These are phyloP conservation scores for Arthromyces matolae DNA, from an alignment of 768 basidiomycete species.

Conservation along the genomic window DNA sequence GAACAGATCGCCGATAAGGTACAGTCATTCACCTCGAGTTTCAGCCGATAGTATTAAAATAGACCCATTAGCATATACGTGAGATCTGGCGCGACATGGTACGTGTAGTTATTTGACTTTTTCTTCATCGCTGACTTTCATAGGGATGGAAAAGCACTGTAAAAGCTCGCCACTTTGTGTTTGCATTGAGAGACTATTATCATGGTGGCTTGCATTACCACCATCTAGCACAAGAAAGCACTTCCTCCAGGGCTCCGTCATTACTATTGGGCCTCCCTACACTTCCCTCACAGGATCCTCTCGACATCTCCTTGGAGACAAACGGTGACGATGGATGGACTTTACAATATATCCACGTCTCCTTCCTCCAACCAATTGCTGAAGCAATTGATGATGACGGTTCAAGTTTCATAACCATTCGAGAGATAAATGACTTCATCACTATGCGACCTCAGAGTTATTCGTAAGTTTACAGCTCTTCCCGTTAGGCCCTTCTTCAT, in stretches of 20 bases:
- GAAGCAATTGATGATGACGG: constrained; percentile 7
- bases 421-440: neutral
- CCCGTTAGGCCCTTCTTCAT: too few relatives aligned
- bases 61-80: neutral
- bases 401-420: constrained; percentile 1
- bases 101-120: neutral
- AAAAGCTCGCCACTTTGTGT: constrained; percentile 1
- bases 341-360: neutral
- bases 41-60: too few relatives aligned
- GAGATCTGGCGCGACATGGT: neutral
- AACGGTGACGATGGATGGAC: neutral
- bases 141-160: constrained; percentile 3
- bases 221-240: too few relatives aligned
- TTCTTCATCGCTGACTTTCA: too few relatives aligned
- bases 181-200: constrained; percentile 1
- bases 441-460: neutral
- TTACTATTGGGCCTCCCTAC: neutral
- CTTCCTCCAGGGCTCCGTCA: too few relatives aligned
- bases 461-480: neutral
- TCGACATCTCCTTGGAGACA: neutral
- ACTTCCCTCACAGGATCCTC: neutral
- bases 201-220: neutral
- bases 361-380: neutral
- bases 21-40: too few relatives aligned
- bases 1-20: too few relatives aligned